phyloP scores from a whole-genome alignment of 768 basidiomycete species.

The Russula virescens region DNA sequence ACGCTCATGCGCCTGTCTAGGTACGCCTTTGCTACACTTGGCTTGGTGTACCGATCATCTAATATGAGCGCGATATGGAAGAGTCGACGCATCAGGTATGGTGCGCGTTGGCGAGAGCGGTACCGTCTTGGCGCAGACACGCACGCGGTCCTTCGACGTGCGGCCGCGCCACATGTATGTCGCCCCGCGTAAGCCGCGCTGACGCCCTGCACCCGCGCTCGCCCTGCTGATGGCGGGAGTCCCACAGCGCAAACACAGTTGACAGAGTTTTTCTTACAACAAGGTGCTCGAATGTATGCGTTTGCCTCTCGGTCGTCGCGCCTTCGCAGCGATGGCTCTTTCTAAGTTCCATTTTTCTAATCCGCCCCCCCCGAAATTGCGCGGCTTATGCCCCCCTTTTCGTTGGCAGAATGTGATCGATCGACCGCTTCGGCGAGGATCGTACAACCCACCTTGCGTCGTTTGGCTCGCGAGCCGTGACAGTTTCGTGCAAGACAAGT shows the following conservation, averaged over 20 bases:
- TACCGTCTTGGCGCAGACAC: slow-evolving; percentile 61
- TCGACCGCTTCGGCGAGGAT: not conserved
- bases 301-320: slow-evolving; percentile 35
- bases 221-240: slow-evolving; percentile 18
- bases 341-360: slow-evolving; percentile 22
- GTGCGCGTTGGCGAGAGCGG: slow-evolving; percentile 45
- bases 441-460: not conserved
- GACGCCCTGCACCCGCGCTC: slow-evolving; percentile 10
- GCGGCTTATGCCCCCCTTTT: slow-evolving; percentile 9
- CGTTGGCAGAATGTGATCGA: slow-evolving; percentile 20
- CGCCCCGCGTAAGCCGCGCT: slow-evolving; percentile 59
- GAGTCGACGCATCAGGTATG: slow-evolving; percentile 44
- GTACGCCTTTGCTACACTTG: slow-evolving; percentile 40
- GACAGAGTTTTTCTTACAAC: slow-evolving; percentile 52
- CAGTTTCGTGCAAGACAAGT: not conserved
- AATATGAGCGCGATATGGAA: slow-evolving; percentile 38
- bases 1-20: slow-evolving; percentile 68
- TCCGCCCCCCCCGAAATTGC: not conserved
- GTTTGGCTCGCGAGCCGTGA: not conserved
- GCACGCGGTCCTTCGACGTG: slow-evolving; percentile 75
- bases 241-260: slow-evolving; percentile 43
- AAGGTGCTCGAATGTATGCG: slow-evolving; percentile 53
- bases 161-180: slow-evolving; percentile 65
- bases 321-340: slow-evolving; percentile 19
- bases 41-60: not conserved